A percentile compares a stretch with the other conserved stretches of the same genome.
Evolutionary conservation across 345 rosid species (phyloP).

Genomic region (Cardiospermum halicacabum): DNA sequence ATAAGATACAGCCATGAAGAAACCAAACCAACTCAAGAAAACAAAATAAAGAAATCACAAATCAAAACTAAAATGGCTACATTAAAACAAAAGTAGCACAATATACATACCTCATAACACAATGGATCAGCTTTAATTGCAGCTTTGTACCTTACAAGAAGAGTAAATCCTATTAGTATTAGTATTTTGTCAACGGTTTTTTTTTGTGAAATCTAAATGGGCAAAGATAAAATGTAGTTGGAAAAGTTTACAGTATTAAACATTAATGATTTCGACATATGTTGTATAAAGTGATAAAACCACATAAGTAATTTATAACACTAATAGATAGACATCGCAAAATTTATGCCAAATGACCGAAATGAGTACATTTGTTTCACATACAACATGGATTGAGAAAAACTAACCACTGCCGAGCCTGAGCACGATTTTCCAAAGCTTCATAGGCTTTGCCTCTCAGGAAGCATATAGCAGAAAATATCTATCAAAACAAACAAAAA

Average conservation of each 20-base stretch:
- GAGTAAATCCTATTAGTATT: constrained; percentile 9
- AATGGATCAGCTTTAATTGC: constrained; percentile 97
- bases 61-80: constrained; percentile 3
- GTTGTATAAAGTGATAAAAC: not conserved
- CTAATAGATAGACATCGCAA: not conserved
- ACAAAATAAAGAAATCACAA: too few relatives aligned
- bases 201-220: not conserved
- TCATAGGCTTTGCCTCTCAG: constrained; percentile 88
- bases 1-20: constrained; percentile 6
- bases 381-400: constrained; percentile 1
- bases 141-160: constrained; percentile 80
- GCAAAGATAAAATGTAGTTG: not conserved
- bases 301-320: not conserved
- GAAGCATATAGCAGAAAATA: constrained; percentile 90
- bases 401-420: constrained; percentile 81
- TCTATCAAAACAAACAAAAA: constrained; percentile 30
- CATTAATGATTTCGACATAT: not conserved
- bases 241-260: not conserved
- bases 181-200: not conserved
- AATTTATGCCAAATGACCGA: not conserved
- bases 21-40: too few relatives aligned
- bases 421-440: constrained; percentile 87
- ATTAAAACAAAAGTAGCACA: constrained; percentile 1
- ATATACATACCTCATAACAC: constrained; percentile 77
- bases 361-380: not conserved